These are phyloP conservation scores for Diaporthe sp. DNA, from an alignment of 2,329 filamentous ascomycete genomes.

Conservation along the genomic window DNA sequence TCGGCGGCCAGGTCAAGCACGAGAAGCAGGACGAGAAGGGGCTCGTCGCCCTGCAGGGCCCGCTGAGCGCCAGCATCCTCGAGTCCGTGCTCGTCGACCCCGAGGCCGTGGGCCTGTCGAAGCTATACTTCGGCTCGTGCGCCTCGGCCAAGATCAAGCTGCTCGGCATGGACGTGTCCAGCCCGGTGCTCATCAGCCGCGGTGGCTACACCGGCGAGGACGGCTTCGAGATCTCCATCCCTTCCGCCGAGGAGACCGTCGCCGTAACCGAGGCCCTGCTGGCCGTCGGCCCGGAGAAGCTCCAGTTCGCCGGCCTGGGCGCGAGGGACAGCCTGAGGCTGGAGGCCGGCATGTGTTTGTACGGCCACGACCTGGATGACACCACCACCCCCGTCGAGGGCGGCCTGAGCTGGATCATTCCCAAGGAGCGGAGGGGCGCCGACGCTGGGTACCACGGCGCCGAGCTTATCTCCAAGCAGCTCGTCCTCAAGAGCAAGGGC, in stretches of 20 bases:
- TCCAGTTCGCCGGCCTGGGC: conserved; percentile 88
- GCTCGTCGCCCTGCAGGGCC: conserved; percentile 91
- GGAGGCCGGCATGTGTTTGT: conserved; percentile 99
- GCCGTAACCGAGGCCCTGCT: conserved; percentile 79
- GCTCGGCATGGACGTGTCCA: conserved; percentile 60
- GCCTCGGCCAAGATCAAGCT: conserved; percentile 75
- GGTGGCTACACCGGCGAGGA: conserved; percentile 98
- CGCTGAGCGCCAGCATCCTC: conserved; percentile 79
- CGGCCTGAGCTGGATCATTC: conserved; percentile 81
- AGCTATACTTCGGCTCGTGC: conserved; percentile 86
- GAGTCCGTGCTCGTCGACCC: conserved; percentile 69
- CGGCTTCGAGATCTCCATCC: conserved; percentile 95
- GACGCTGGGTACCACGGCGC: conserved; percentile 86
- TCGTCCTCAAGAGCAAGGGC: conserved; percentile 80
- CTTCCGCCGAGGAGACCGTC: conserved; percentile 70
- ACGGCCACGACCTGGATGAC: conserved; percentile 97
- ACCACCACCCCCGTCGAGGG: conserved; percentile 71
- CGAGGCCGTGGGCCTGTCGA: conserved; percentile 67
- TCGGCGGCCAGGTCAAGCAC: conserved; percentile 44
- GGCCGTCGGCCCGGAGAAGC: conserved; percentile 67
- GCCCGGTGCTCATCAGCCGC: conserved; percentile 79
- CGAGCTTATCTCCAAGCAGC: conserved; percentile 80
- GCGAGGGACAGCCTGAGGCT: conserved; percentile 92
- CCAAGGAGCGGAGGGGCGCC: conserved; percentile 77
- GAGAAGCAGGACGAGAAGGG: conserved; percentile 77